Base-by-base conservation (phyloP, 164 flowering plant species). In the Kingdonia uniflora region DNA sequence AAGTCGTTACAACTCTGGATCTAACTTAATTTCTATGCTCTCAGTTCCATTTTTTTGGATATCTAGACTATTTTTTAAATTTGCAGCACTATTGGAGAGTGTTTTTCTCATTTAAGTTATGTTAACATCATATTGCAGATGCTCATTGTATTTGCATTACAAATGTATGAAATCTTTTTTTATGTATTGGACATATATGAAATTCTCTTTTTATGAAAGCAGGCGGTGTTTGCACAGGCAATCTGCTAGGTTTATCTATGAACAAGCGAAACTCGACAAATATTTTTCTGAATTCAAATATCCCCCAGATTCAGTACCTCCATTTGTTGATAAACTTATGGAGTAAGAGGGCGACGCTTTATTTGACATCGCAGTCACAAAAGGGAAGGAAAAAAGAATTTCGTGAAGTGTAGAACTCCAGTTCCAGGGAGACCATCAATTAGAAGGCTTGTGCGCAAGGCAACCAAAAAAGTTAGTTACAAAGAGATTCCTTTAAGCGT, bases 391-490 rank as follows among this genome's bases (percentile, higher is more conserved):
- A 14, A 19, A 42, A 20, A 43, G 12, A 21, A 19, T 19, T 11
- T 19, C 10, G 5, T 42, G 20, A 15, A 33, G 42, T 16, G 21
- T 20, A 49, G 29, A 3, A 51, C 62, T 51, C 62, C 62, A 52
- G 61, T 41, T 42, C 39, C 62, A 13, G 67, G 62, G n/a, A n/a
- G n/a, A n/a, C n/a, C n/a, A n/a, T n/a, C n/a, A n/a, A n/a, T n/a
- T n/a, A n/a, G n/a, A n/a, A n/a, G n/a, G n/a, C n/a, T n/a, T n/a
- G n/a, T n/a, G n/a, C n/a, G n/a, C n/a, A n/a, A n/a, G n/a, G 57
- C 92, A 19, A 76, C 68, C 41, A 82, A 47, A 71, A 88, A 85
- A 68, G 77, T 83, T 22, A 77, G 74, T 33, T 88, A 83, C 76
- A 83, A 79, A 57, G 97, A 88, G 58, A 19, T 39, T 33, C 76